Base-by-base conservation (phyloP, 148 eudicot species). In the Camellia sinensis region DNA sequence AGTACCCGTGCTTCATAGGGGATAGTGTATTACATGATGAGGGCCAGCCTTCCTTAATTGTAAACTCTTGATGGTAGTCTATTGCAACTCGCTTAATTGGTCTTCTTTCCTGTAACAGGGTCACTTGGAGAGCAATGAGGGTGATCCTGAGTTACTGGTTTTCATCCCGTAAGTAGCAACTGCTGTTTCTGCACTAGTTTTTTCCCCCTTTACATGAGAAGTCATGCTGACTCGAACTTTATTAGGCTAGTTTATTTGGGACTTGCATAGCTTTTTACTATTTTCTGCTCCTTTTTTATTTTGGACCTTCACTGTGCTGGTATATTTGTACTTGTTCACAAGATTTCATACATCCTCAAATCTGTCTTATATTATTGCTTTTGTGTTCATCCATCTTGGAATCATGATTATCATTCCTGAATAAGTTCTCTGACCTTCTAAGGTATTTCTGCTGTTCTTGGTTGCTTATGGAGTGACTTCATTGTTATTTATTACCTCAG, bases 61-160 rank as follows among this genome's bases (percentile, higher is more conserved):
- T 15, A 12, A 12, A 53, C 62, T 37, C 46, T 2, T 2, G 54
- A 22, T 6, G 37, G 41, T 64, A 40, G 21, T 79, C 0, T 67
- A 14, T 50, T 19, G n/a, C 3, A 5, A 6, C 21, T 22, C 40
- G 10, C 56, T 53, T 46, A 77, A 61, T 44, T 77, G 65, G 13
- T 67, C 53, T n/a, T 78, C 45, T 74, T 75, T 41, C 64, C 81
- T 83, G 70, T 62, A 40, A 74, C 90, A 96, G 99, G 97, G 89
- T 86, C 82, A 84, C 85, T 87, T 96, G 92, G 95, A 91, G 87
- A 96, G 99, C 89, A 96, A 96, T 81, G 99, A 93, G 69, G 98
- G 91, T 67, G 98, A 93, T 89, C 98, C 99, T 29, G 98, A 96
- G 87, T 86, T 96, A 78, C 88, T 96, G 67, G 94, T 96, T 82